Evolutionary conservation across 257 asterid genomes (phyloP), one percentile per base, ranked within the genome.

Genomic region (Euphrasia confusa): DNA sequence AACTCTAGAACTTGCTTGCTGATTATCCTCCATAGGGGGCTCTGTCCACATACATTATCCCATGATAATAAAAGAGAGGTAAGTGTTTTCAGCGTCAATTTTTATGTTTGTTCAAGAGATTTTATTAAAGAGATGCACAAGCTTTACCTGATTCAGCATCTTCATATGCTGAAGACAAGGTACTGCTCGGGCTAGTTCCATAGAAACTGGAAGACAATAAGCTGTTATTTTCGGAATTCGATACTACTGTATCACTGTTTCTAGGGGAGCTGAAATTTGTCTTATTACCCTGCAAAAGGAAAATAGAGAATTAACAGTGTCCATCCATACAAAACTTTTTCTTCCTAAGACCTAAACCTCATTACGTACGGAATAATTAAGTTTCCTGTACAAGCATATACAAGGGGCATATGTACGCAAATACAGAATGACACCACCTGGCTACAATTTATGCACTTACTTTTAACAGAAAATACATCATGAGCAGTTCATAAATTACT

Each of bases 111-210:
- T 49, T 30, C 54, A 63, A 44, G 47, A 63, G 24, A 49, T 50
- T n/a, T 12, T 4, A 7, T 30, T 63, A 32, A 18, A 52, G 10
- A 35, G 48, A 63, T 48, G 75, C 14, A 56, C 53, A 70, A 40
- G 30, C 21, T 72, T 49, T 88, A 88, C 96, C 93, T 28, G 80
- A 81, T 72, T 86, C 95, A 58, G 79, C 84, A 69, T 82, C 92
- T 80, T 85, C 95, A 68, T 81, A 79, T 68, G 93, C 82, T 49
- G 92, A 82, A 37, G 88, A 73, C 68, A 85, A 74, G 42, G 88
- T 82, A 82, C 96, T 88, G 56, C 82, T 76, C 49, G 94, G 90
- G 68, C 95, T 85, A 28, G 86, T 68, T 54, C 74, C 82, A 68
- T 54, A 74, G 70, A 77, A 79, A 65, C 79, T 75, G 68, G 80